Conservation (phyloP, 2,329 filamentous ascomycete genomes). For the Alternaria metachromatica region DNA sequence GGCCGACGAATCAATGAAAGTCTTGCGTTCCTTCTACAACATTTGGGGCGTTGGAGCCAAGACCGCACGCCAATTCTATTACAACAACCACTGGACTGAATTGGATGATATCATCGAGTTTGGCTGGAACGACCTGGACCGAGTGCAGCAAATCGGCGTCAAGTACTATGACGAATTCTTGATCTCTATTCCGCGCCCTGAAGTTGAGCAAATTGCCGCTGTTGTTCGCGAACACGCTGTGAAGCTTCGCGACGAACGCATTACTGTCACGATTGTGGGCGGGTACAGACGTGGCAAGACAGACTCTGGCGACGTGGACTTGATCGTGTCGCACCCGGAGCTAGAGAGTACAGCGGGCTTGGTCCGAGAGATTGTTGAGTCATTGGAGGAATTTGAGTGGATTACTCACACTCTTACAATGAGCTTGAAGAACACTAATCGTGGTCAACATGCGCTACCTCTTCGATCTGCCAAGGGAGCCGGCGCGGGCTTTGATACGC, state of each 20-base stretch:
- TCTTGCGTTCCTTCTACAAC: slow-evolving; percentile 74
- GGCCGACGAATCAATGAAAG: slow-evolving; percentile 67
- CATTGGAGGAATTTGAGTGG: slow-evolving; percentile 71
- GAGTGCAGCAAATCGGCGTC: slow-evolving; percentile 90
- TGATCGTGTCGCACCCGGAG: slow-evolving; percentile 81
- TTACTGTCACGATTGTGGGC: slow-evolving; percentile 73
- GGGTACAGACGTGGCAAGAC: slow-evolving; percentile 82
- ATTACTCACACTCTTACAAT: slow-evolving; percentile 84
- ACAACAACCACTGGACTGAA: slow-evolving; percentile 76
- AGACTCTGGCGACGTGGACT: slow-evolving; percentile 80
- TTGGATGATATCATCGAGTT: slow-evolving; percentile 85
- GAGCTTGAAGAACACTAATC: slow-evolving; percentile 71
- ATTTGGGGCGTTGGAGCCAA: slow-evolving; percentile 92
- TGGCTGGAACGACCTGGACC: slow-evolving; percentile 76
- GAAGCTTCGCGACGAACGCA: slow-evolving; percentile 59
- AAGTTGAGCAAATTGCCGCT: slow-evolving; percentile 73
- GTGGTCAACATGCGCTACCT: slow-evolving; percentile 71
- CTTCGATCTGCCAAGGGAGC: slow-evolving; percentile 54
- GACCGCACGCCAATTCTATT: slow-evolving; percentile 82
- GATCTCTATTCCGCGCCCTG: slow-evolving; percentile 71
- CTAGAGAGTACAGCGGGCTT: slow-evolving; percentile 71
- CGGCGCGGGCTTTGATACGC: slow-evolving; percentile 76
- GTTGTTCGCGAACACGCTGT: slow-evolving; percentile 72
- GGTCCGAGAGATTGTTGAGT: slow-evolving; percentile 72
- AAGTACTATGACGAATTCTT: slow-evolving; percentile 92